Base-by-base conservation (phyloP, 2,329 filamentous ascomycete genomes). In the Trichoderma sp. region DNA sequence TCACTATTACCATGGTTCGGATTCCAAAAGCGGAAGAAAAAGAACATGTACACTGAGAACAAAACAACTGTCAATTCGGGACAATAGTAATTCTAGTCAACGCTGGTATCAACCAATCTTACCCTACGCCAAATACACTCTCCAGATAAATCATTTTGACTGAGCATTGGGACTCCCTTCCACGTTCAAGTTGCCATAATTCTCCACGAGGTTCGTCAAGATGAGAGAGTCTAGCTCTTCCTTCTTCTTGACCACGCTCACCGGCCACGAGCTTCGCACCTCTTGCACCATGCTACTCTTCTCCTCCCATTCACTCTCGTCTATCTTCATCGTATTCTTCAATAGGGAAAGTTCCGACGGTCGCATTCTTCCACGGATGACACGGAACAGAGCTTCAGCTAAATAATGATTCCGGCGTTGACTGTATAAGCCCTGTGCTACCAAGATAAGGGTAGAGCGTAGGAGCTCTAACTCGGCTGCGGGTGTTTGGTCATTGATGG, bases 401-500 rank as follows among this genome's bases (percentile, higher is more conserved):
- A 82, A 66, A 67, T 82, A 80, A 60, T 82, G 78, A 36, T 80
- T 82, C 9, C 71, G 77, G 1, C 79, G 78, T 61, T 82, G 81
- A 36, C 73, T 71, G 63, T 78, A 77, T 0, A 82, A 70, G 0
- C 81, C 81, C 39, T 81, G 78, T 1, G 78, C 79, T 11, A 78
- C 74, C 1, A 83, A 73, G n/a, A 83, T 57, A 11, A 67, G 64
- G 6, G 64, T 39, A 15, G 64, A 67, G 51, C 64, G 64, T 28
- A 57, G 14, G 11, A 39, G 8, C 12, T 67, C 64, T 18, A 67
- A 51, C 3, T 67, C 47, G 11, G 15, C 28, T 6, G 15, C 6
- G 5, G 64, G 32, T n/a, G 6, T 28, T 28, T 64, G 61, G 6
- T 57, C 47, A 4, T 67, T 39, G 3, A 57, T 57, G 36, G 15